Percentiles rank a stretch among this genome's conserved stretches.
Evolutionary conservation across 257 asterid genomes (phyloP).

Genomic region (Rubia yunnanensis): DNA sequence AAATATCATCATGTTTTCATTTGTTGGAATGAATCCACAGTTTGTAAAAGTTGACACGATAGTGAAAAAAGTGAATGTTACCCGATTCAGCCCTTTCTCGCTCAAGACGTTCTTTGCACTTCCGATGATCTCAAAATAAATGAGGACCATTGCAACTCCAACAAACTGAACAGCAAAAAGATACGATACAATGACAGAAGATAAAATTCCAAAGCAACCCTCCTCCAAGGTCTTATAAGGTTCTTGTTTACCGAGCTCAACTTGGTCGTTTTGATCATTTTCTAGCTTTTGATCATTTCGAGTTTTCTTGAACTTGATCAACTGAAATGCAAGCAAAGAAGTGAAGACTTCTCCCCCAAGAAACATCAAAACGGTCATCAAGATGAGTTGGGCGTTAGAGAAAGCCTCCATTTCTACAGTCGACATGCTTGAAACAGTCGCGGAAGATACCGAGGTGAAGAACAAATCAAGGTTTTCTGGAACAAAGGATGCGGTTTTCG

Average conservation of each 20-base stretch:
- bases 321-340: constrained; percentile 29
- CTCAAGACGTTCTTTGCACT: constrained; percentile 25
- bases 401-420: constrained; percentile 48
- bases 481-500: neutral
- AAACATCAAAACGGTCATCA: constrained; percentile 34
- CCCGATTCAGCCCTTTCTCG: constrained; percentile 22
- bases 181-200: constrained; percentile 21
- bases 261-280: neutral
- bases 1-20: constrained; percentile 49
- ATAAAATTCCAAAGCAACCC: constrained; percentile 4
- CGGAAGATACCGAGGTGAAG: constrained; percentile 38
- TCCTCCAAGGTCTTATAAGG: neutral
- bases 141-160: constrained; percentile 24
- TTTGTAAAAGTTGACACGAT: constrained; percentile 44
- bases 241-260: constrained; percentile 6
- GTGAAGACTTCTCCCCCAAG: constrained; percentile 41
- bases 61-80: constrained; percentile 29
- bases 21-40: constrained; percentile 51
- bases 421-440: constrained; percentile 41
- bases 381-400: constrained; percentile 33
- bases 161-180: constrained; percentile 18
- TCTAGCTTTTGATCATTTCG: neutral
- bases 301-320: constrained; percentile 14
- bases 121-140: constrained; percentile 18
- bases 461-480: constrained; percentile 27